phyloP scores from a whole-genome alignment of 2,329 filamentous ascomycete species.

The Leptosphaerulina australis region DNA sequence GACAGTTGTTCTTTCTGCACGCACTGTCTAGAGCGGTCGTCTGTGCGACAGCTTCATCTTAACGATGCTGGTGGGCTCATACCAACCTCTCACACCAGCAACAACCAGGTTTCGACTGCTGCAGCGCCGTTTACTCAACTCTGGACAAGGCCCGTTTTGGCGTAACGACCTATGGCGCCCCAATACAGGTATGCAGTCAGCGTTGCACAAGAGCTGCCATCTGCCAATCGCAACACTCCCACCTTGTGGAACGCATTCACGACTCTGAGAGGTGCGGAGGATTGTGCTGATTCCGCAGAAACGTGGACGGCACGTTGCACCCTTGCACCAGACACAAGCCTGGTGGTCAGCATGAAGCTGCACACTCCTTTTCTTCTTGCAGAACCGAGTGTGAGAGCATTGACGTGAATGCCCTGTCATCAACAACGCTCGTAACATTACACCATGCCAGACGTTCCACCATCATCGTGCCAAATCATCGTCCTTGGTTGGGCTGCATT shows the following conservation, averaged over 20 bases:
- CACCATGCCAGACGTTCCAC: background rate
- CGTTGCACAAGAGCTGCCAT: constrained; percentile 14
- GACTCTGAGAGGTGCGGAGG: constrained; percentile 36
- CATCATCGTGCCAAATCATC: background rate
- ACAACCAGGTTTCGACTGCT: constrained; percentile 31
- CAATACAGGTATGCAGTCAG: constrained; percentile 23
- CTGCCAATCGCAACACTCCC: constrained; percentile 34
- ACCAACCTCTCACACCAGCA: constrained; percentile 21
- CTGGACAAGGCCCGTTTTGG: constrained; percentile 37
- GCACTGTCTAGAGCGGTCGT: constrained; percentile 19
- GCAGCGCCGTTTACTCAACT: constrained; percentile 41
- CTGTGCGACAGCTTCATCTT: constrained; percentile 20
- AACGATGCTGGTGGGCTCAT: background rate
- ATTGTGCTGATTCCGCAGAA: constrained; percentile 38
- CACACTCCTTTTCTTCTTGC: constrained; percentile 7
- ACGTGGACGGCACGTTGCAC: constrained; percentile 47
- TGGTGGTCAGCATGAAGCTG: constrained; percentile 13
- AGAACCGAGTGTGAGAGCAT: background rate
- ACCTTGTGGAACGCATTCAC: constrained; percentile 28
- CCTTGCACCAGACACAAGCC: constrained; percentile 32
- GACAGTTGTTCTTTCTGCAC: constrained; percentile 29
- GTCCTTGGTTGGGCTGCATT: background rate
- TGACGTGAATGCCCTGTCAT: background rate
- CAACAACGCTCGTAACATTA: background rate
- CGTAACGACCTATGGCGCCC: constrained; percentile 33